Evolutionary conservation across 2,329 filamentous ascomycete genomes (phyloP).

Genomic region (Calonectria pteridis): DNA sequence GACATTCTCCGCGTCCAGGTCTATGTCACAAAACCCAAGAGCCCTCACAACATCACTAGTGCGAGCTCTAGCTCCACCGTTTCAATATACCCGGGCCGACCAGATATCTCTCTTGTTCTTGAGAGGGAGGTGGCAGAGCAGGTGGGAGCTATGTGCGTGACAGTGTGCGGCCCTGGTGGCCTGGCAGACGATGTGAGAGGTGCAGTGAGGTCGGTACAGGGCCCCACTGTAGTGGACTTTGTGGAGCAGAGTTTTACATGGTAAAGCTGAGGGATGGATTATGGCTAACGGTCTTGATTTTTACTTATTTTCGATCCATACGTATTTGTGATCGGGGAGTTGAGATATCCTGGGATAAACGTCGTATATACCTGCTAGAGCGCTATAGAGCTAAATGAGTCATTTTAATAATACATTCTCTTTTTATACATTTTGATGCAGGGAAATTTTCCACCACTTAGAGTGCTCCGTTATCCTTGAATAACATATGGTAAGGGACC

Average conservation of each 20-base stretch:
- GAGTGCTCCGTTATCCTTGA: too few species aligned
- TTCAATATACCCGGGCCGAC: conserved; percentile 91
- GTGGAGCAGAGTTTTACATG: conserved; percentile 83
- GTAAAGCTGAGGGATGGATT: conserved; percentile 49
- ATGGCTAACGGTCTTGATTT: conserved; percentile 6
- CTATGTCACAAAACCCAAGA: conserved; percentile 90
- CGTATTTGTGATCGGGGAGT: conserved; percentile 41
- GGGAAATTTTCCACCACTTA: background rate
- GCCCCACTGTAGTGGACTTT: conserved; percentile 77
- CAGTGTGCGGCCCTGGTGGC: conserved; percentile 81
- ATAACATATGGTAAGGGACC: too few species aligned
- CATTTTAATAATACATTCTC: background rate
- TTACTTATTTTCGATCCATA: conserved; percentile 44
- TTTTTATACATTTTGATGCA: background rate
- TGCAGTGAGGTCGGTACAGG: conserved; percentile 74
- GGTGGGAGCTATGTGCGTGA: conserved; percentile 89
- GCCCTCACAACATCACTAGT: conserved; percentile 77
- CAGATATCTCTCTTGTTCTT: conserved; percentile 84
- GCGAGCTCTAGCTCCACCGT: conserved; percentile 82
- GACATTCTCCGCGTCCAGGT: conserved; percentile 83
- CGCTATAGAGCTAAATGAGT: conserved; percentile 30
- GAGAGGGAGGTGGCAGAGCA: conserved; percentile 85
- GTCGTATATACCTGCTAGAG: conserved; percentile 32
- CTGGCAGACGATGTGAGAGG: conserved; percentile 81
- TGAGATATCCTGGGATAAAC: conserved; percentile 34